Evolutionary conservation across 306 rosid species (phyloP).

Genomic region (Vigna nakashimae): DNA sequence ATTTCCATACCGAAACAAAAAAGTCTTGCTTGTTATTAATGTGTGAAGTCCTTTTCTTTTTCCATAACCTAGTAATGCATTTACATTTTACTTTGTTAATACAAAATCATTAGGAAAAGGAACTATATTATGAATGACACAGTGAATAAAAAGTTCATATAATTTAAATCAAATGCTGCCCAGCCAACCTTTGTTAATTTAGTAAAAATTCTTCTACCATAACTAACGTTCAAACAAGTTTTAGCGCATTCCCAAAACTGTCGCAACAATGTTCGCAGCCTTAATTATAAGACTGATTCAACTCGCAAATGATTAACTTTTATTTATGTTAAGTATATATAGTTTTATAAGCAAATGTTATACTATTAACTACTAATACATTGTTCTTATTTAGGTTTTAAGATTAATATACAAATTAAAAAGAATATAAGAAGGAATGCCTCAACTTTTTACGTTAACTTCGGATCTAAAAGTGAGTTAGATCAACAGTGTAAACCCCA

Average conservation of each 20-base stretch:
- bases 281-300: not conserved
- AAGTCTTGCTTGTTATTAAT: slow-evolving; percentile 37
- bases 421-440: too few relatives aligned
- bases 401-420: too few relatives aligned
- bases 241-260: too few relatives aligned
- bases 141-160: not conserved
- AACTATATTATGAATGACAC: not conserved
- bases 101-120: not conserved
- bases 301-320: not conserved
- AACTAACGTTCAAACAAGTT: too few relatives aligned
- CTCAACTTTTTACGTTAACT: too few relatives aligned
- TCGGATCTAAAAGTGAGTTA: too few relatives aligned
- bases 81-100: not conserved
- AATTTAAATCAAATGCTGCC: not conserved
- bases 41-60: slow-evolving; percentile 50
- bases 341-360: too few relatives aligned
- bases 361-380: too few relatives aligned
- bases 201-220: not conserved
- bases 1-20: slow-evolving; percentile 43
- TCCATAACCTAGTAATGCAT: slow-evolving; percentile 21
- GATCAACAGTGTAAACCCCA: too few relatives aligned
- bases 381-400: too few relatives aligned
- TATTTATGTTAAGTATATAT: too few relatives aligned
- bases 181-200: not conserved
- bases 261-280: too few relatives aligned